Conservation (phyloP, 768 basidiomycete species). For the Gymnopilus dilepis region DNA sequence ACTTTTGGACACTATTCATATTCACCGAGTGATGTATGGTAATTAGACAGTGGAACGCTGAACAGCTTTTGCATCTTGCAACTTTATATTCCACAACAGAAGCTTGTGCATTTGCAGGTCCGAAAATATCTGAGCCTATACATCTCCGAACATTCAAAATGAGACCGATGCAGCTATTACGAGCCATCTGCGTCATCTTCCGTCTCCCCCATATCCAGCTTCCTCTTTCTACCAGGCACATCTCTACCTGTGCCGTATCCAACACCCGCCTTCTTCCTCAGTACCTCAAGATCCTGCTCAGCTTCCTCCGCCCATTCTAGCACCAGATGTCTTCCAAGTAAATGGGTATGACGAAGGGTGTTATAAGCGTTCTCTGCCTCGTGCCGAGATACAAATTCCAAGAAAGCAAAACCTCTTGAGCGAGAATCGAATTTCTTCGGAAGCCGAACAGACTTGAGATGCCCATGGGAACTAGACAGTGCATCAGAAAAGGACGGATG, state of each 20-base stretch:
- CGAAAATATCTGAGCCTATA: no score
- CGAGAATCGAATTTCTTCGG: conserved; percentile 91
- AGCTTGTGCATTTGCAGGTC: no score
- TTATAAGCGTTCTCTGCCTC: conserved; percentile 92
- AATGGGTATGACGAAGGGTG: conserved; percentile 90
- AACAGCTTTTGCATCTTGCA: no score
- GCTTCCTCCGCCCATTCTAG: conserved; percentile 92
- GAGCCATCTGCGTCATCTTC: conserved; percentile 46
- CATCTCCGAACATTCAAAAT: no score
- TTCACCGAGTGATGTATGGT: no score
- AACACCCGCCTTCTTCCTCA: conserved; percentile 82
- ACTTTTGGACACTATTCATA: no score
- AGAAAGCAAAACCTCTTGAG: conserved; percentile 94
- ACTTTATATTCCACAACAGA: no score
- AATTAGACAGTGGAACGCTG: no score
- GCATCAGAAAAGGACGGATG: conserved; percentile 6
- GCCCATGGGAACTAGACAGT: conserved; percentile 77
- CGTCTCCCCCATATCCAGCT: conserved; percentile 58
- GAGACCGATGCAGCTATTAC: no score
- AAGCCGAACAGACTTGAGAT: conserved; percentile 91
- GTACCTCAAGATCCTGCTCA: conserved; percentile 74
- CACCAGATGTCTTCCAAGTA: conserved; percentile 93
- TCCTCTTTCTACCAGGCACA: conserved; percentile 78
- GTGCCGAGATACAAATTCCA: conserved; percentile 88
- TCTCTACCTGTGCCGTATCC: conserved; percentile 73